A percentile compares a stretch with the other conserved stretches of the same genome.
These are phyloP conservation scores for Tulasnella sp. DNA, from an alignment of 768 basidiomycete species.

Conservation along the genomic window DNA sequence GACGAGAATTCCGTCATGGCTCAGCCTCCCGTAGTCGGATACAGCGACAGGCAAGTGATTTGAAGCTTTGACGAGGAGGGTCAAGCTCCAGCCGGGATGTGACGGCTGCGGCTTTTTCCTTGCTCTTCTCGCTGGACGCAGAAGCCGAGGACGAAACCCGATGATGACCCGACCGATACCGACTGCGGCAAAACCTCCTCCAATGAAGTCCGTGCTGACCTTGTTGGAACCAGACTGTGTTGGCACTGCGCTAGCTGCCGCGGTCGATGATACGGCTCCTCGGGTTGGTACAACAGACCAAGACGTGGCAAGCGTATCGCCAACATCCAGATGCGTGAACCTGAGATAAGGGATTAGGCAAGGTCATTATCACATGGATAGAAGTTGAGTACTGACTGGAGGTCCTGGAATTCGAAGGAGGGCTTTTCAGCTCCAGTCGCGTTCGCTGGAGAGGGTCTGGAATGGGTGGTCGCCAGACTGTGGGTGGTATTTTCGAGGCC, in stretches of 20 bases:
- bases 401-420: conserved; percentile 8
- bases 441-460: not conserved
- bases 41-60: not conserved
- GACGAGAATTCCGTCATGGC: not conserved
- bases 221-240: not conserved
- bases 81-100: not conserved
- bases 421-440: not conserved
- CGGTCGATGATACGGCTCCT: not conserved
- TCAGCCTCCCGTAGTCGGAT: not conserved
- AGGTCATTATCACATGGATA: not conserved
- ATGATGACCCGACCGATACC: not conserved
- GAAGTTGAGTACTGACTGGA: not conserved
- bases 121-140: not conserved
- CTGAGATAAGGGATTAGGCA: not conserved
- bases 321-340: not conserved
- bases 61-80: not conserved
- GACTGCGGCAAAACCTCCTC: conserved; percentile 6
- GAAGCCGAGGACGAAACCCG: conserved; percentile 4
- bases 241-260: not conserved
- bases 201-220: not conserved
- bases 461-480: not conserved
- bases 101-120: not conserved
- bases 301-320: not conserved
- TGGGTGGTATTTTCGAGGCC: not conserved
- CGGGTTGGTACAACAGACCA: not conserved